These are phyloP conservation scores for Poa annua DNA, from an alignment of 176 grass and related monocot genomes.

Conservation along the genomic window DNA sequence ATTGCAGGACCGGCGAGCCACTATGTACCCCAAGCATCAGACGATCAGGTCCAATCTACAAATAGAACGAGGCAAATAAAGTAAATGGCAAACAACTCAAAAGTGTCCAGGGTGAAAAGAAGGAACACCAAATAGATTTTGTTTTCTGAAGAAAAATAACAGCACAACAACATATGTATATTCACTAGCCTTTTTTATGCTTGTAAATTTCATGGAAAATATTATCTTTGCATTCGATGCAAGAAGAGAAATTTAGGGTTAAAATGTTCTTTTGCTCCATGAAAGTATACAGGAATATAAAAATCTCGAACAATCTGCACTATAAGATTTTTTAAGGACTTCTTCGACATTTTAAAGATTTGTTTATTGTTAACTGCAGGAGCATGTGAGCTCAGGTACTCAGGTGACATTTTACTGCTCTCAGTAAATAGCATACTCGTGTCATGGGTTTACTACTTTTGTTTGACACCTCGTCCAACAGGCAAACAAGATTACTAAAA, in stretches of 20 bases:
- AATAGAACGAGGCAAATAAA: constrained; percentile 3
- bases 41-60: constrained; percentile 8
- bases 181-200: not conserved
- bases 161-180: not conserved
- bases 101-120: not conserved
- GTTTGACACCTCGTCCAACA: not conserved
- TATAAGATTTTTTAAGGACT: not conserved
- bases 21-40: not conserved
- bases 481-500: not conserved
- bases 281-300: not conserved
- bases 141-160: not conserved
- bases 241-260: not conserved
- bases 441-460: not conserved
- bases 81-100: constrained; percentile 3
- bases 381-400: constrained; percentile 15
- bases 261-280: not conserved
- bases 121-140: not conserved
- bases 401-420: not conserved
- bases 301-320: not conserved
- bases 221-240: not conserved
- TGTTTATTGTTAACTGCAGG: not conserved
- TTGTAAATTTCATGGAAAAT: not conserved
- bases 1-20: too few species aligned
- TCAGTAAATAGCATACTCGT: not conserved
- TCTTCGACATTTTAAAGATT: not conserved